A percentile compares a stretch with the other conserved stretches of the same genome.
Evolutionary conservation across 2,329 filamentous ascomycete genomes (phyloP).

Genomic region (Colletotrichum sp.): DNA sequence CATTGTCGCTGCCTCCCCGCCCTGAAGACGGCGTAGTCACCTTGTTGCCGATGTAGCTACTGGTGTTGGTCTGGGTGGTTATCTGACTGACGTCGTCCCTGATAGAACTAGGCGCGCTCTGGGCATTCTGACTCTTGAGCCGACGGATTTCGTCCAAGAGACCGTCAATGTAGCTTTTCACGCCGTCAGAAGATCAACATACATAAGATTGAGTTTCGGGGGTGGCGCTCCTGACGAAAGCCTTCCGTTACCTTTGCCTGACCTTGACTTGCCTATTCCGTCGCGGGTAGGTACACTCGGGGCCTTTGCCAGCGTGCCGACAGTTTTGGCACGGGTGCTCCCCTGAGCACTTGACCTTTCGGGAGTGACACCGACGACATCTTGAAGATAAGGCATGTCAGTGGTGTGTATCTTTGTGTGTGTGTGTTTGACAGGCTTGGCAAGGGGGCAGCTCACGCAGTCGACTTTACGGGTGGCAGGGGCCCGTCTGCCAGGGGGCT

Average conservation of each 20-base stretch:
- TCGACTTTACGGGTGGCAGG: conserved; percentile 22
- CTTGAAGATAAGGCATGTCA: conserved; percentile 2
- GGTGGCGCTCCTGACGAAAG: conserved; percentile 25
- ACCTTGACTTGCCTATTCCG: conserved; percentile 37
- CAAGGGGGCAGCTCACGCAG: conserved; percentile 13
- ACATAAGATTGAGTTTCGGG: not conserved
- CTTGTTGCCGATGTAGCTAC: not conserved
- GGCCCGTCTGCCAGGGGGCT: conserved; percentile 13
- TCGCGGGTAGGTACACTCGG: conserved; percentile 36
- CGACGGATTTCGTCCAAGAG: conserved; percentile 37
- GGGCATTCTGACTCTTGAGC: conserved; percentile 26
- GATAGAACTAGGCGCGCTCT: not conserved
- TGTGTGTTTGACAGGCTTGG: not conserved
- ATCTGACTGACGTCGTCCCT: not conserved
- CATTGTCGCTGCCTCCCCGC: not conserved
- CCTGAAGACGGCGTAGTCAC: not conserved
- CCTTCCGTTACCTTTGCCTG: conserved; percentile 30
- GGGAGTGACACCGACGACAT: conserved; percentile 33
- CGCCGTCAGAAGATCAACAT: not conserved
- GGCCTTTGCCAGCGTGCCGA: conserved; percentile 31
- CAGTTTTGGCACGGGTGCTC: conserved; percentile 37
- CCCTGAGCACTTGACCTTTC: conserved; percentile 40
- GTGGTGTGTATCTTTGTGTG: not conserved
- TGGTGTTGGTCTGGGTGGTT: not conserved
- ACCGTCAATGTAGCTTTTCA: conserved; percentile 36